Evolutionary conservation across 2,329 filamentous ascomycete genomes (phyloP).

Genomic region (Thermoascus crustaceus): DNA sequence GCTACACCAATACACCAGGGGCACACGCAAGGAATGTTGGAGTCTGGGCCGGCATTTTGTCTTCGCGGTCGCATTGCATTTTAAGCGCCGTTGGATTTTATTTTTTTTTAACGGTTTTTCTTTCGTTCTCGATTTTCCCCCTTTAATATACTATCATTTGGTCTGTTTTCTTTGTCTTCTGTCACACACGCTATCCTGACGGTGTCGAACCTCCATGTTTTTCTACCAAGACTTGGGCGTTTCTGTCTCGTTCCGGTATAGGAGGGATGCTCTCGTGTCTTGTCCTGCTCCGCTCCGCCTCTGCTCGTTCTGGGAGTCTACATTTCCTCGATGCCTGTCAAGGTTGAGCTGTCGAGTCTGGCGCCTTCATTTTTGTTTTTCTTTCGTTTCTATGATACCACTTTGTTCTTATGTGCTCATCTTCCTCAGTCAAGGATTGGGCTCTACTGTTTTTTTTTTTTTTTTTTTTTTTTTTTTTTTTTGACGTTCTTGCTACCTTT

Average conservation of each 20-base stretch:
- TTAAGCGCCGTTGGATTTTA: not conserved
- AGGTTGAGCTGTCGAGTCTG: constrained; percentile 3
- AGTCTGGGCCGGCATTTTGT: too few relatives aligned
- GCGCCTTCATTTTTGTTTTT: too few relatives aligned
- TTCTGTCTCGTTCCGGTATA: too few relatives aligned
- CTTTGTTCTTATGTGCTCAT: constrained; percentile 5
- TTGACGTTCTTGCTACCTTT: not conserved
- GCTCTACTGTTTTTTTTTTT: not conserved
- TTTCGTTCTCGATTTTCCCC: too few relatives aligned
- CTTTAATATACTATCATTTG: too few relatives aligned
- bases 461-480: not conserved
- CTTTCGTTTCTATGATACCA: constrained; percentile 6
- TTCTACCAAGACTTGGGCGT: too few relatives aligned
- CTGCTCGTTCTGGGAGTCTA: not conserved
- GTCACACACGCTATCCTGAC: not conserved
- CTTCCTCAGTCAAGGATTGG: too few relatives aligned
- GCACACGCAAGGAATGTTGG: not conserved
- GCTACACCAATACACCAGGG: not conserved
- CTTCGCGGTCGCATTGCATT: not conserved
- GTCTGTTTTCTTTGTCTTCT: not conserved
- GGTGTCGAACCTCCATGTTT: too few relatives aligned
- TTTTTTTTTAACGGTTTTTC: too few relatives aligned
- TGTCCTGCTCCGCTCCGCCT: not conserved
- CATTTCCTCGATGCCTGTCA: not conserved
- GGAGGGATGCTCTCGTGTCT: constrained; percentile 2